Evolutionary conservation across 2,329 filamentous ascomycete genomes (phyloP), one percentile per base, ranked within the genome.

Genomic region (Gnomoniopsis sp.): DNA sequence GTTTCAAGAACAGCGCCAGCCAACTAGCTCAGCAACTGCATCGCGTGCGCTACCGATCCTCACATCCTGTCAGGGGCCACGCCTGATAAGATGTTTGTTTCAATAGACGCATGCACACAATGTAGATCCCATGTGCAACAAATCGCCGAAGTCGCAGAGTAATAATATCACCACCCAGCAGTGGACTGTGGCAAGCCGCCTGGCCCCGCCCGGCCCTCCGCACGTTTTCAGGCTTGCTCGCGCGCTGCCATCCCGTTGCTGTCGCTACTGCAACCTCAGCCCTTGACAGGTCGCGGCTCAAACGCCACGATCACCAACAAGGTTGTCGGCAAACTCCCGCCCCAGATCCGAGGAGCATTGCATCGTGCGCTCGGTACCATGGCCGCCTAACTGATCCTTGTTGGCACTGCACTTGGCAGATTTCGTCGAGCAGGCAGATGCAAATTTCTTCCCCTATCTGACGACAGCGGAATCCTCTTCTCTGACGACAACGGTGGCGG

Each of bases 201-300:
- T 41, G 26, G 26, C 26, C 26, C 26, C 26, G 26, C 36, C 36
- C 6, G 36, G 6, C 8, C 36, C 36, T 46, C 15, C 19, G n/a
- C 43, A 46, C 6, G n/a, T 17, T 38, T 38, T 41, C 49, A 34
- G 47, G 19, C 53, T 34, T 34, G 48, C 22, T 21, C 34, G 30
- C 44, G 38, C 53, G 26, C 26, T 30, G 26, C 26, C 26, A 30
- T 30, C 4, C 26, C 8, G 6, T 14, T 41, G 46, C 15, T 17
- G 15, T 17, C 15, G 38, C 23, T 21, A 52, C 21, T 58, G 51
- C 34, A 30, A 55, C 52, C 51, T 50, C 57, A 46, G 26, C 33
- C 30, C 43, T 22, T 50, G 55, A 50, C 36, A 52, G 48, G 44
- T 48, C 49, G 55, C 57, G 57, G 57, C 57, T 59, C 57, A 60